phyloP scores from a whole-genome alignment of 2,329 filamentous ascomycete species.

The Grosmannia penicillata region DNA sequence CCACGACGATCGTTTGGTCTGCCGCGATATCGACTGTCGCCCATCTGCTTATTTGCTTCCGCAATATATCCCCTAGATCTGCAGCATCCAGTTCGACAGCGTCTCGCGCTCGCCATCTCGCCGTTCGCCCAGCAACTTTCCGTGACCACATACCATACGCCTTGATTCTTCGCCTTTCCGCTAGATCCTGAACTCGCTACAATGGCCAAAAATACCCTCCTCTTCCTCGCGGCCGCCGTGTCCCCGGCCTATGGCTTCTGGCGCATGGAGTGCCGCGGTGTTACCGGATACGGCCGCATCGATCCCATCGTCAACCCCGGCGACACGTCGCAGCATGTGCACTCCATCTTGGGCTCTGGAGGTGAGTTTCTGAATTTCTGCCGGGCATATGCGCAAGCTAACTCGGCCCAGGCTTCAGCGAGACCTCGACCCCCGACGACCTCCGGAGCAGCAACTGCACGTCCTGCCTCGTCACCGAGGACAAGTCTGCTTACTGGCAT shows the following conservation, averaged over 20 bases:
- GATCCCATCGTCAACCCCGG: conserved; percentile 62
- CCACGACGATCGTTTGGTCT: too few species aligned
- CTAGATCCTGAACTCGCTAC: too few species aligned
- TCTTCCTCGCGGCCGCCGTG: conserved; percentile 6
- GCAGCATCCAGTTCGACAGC: too few species aligned
- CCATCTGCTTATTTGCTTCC: too few species aligned
- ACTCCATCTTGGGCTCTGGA: conserved; percentile 60
- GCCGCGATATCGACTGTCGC: too few species aligned
- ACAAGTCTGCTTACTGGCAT: conserved; percentile 82
- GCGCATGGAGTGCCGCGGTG: conserved; percentile 73
- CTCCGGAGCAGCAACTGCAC: conserved; percentile 56
- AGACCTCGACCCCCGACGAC: conserved; percentile 38
- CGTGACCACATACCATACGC: too few species aligned
- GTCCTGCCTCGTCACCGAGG: conserved; percentile 64
- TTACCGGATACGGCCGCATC: conserved; percentile 53
- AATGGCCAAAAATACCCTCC: too few species aligned
- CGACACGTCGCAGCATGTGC: conserved; percentile 47
- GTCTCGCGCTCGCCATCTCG: too few species aligned
- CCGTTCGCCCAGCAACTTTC: too few species aligned
- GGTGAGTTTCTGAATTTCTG: conserved; percentile 48
- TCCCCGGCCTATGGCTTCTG: conserved; percentile 50
- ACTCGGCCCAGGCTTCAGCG: conserved; percentile 42
- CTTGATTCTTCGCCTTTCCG: too few species aligned
- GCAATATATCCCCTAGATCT: too few species aligned
- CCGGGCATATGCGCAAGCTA: not conserved